Conservation (phyloP, 306 rosid species). For the Geum urbanum region DNA sequence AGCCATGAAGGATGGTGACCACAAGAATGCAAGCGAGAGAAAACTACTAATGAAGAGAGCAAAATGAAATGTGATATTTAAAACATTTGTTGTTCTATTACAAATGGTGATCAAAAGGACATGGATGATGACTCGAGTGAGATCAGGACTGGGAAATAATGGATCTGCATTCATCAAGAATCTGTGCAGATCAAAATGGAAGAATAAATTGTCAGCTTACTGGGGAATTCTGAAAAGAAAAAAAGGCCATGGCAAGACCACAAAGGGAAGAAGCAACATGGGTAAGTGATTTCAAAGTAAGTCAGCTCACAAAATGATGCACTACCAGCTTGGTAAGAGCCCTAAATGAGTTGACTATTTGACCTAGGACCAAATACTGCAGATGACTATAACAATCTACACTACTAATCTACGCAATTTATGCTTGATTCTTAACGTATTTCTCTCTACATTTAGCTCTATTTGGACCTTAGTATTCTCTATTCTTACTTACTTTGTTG, state of each 20-base stretch:
- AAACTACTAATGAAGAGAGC: neutral
- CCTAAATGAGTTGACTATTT: neutral
- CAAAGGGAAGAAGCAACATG: slow-evolving; percentile 1
- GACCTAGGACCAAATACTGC: neutral
- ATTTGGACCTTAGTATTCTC: no score
- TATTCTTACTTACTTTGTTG: no score
- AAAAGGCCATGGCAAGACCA: slow-evolving; percentile 1
- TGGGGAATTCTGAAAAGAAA: neutral
- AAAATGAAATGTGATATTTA: neutral
- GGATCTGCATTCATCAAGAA: slow-evolving; percentile 30
- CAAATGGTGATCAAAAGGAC: slow-evolving; percentile 2
- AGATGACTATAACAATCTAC: no score
- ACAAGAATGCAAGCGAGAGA: slow-evolving; percentile 5
- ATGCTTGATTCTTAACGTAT: no score
- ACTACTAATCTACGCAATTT: no score
- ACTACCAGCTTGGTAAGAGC: neutral
- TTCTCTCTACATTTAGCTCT: no score
- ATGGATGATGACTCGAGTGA: neutral
- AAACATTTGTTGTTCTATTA: neutral
- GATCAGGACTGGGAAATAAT: slow-evolving; percentile 7
- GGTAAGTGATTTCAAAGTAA: neutral
- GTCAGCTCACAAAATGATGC: neutral
- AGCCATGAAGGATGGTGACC: no score
- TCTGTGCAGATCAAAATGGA: slow-evolving; percentile 26
- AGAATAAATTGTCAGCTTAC: slow-evolving; percentile 18